Conservation (phyloP, 2,329 filamentous ascomycete species). For the Cercospora sesami region DNA sequence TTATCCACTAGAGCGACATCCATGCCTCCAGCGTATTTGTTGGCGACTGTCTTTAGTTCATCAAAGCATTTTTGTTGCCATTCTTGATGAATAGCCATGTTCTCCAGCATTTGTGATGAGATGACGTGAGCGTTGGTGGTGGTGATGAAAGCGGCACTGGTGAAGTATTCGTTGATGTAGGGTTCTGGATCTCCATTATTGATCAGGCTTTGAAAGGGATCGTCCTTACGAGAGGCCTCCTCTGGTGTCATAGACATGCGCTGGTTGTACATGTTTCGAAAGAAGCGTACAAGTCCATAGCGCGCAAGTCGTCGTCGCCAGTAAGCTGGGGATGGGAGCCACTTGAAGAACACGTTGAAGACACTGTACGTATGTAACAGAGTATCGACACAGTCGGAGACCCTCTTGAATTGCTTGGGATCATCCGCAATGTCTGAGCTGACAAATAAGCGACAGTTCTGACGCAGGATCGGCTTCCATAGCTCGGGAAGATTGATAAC, state of each 20-base stretch:
- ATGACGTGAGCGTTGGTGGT: constrained; percentile 56
- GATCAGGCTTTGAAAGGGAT: constrained; percentile 56
- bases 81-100: constrained; percentile 39
- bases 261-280: constrained; percentile 50
- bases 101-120: constrained; percentile 46
- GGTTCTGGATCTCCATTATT: constrained; percentile 49
- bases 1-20: constrained; percentile 38
- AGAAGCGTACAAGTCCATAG: constrained; percentile 49
- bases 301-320: constrained; percentile 49
- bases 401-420: constrained; percentile 43
- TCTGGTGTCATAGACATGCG: constrained; percentile 36
- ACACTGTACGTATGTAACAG: constrained; percentile 50
- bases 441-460: constrained; percentile 58
- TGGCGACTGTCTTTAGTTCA: constrained; percentile 51
- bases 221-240: constrained; percentile 44
- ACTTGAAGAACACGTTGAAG: constrained; percentile 54
- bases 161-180: constrained; percentile 46
- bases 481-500: constrained; percentile 54
- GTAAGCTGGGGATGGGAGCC: constrained; percentile 49
- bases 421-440: constrained; percentile 55
- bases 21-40: constrained; percentile 43
- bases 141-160: constrained; percentile 57
- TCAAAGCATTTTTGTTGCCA: constrained; percentile 49
- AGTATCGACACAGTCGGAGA: constrained; percentile 50
- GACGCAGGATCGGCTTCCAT: constrained; percentile 54